Evolutionary conservation across 2,329 filamentous ascomycete genomes (phyloP).

Genomic region (Chrysosporium keratinophilum): DNA sequence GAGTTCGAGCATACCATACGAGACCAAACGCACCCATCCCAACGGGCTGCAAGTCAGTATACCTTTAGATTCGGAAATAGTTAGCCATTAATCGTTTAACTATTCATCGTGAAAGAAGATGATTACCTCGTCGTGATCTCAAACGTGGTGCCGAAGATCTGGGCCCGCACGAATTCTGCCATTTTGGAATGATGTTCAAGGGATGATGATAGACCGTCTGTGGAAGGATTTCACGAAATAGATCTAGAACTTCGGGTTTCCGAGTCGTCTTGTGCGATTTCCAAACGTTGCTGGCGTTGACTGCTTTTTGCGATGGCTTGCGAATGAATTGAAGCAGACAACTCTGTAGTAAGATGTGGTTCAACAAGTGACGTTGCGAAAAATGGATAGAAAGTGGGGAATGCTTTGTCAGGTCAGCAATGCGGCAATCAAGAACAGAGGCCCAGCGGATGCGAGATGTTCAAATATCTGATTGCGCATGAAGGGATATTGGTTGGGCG

Average conservation of each 20-base stretch:
- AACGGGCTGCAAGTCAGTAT: slow-evolving; percentile 94
- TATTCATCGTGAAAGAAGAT: background rate
- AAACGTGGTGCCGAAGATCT: slow-evolving; percentile 99
- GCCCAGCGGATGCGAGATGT: background rate
- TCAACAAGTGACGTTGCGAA: slow-evolving; percentile 3
- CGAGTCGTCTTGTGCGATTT: background rate
- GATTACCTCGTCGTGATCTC: slow-evolving; percentile 94
- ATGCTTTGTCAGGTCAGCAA: slow-evolving; percentile 2
- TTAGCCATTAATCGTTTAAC: slow-evolving; percentile 20
- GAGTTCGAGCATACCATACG: slow-evolving; percentile 62
- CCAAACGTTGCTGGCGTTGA: too few species aligned
- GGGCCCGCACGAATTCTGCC: slow-evolving; percentile 98
- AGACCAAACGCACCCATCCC: slow-evolving; percentile 98
- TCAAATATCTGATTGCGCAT: background rate
- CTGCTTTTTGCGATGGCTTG: background rate
- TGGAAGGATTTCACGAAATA: background rate
- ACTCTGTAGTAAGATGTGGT: background rate
- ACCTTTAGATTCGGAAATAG: slow-evolving; percentile 46
- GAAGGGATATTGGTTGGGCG: background rate
- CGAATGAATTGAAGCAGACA: background rate
- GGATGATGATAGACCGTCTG: background rate
- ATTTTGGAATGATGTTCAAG: slow-evolving; percentile 40
- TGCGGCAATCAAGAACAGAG: background rate
- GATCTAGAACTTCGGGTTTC: background rate
- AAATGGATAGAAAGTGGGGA: slow-evolving; percentile 1